A percentile compares a stretch with the other conserved stretches of the same genome.
These are phyloP conservation scores for Ophiostoma angusticollis DNA, from an alignment of 2,329 filamentous ascomycete species.

Conservation along the genomic window DNA sequence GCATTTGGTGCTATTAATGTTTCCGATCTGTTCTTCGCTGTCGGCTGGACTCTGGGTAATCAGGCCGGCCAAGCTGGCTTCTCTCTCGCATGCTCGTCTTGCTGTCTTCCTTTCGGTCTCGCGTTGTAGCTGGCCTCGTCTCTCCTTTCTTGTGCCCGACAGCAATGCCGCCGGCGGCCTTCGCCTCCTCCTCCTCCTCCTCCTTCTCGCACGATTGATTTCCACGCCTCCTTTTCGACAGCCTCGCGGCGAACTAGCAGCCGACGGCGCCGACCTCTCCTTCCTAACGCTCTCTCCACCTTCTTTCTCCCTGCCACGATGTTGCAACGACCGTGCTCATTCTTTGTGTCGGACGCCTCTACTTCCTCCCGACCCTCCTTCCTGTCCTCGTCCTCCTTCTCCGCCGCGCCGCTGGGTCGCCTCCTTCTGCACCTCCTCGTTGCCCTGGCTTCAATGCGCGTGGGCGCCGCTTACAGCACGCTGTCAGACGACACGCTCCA, in stretches of 20 bases:
- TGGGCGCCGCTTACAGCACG: constrained; percentile 28
- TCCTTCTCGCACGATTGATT: too few species aligned
- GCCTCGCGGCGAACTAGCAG: neutral
- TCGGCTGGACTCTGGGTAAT: neutral
- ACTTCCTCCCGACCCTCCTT: neutral
- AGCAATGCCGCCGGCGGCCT: neutral
- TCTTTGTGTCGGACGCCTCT: neutral
- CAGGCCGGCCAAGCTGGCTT: neutral
- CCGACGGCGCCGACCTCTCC: neutral
- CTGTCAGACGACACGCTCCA: constrained; percentile 66
- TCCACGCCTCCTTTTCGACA: too few species aligned
- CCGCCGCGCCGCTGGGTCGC: neutral
- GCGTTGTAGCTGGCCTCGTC: too few species aligned
- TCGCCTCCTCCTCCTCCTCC: too few species aligned
- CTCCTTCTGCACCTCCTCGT: constrained; percentile 10
- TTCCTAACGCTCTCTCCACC: neutral
- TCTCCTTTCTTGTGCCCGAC: too few species aligned
- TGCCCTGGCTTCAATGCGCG: constrained; percentile 11
- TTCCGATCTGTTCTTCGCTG: neutral
- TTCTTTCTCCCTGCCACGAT: neutral
- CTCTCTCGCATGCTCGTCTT: neutral
- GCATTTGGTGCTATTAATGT: constrained; percentile 6
- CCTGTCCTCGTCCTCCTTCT: neutral
- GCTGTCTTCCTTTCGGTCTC: neutral
- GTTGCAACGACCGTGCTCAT: neutral